Evolutionary conservation across 2,329 filamentous ascomycete genomes (phyloP).

Genomic region (Chrysoporthe puriensis): DNA sequence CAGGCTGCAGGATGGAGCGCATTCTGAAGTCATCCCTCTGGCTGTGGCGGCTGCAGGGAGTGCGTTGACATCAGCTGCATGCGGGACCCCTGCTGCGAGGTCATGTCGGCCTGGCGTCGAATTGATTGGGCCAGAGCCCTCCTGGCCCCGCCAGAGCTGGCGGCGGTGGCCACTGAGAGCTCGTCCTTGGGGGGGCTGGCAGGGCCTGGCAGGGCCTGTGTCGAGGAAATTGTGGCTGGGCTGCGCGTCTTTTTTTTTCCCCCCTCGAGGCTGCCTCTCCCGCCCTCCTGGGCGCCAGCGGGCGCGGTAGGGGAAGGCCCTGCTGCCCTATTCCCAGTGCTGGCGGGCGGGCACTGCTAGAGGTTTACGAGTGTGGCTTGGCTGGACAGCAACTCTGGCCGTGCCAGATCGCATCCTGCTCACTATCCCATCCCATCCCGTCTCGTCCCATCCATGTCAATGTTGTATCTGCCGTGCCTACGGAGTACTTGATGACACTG

Average conservation of each 20-base stretch:
- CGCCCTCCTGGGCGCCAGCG: no score
- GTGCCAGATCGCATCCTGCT: neutral
- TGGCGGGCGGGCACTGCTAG: neutral
- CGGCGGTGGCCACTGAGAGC: neutral
- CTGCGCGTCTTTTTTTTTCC: neutral
- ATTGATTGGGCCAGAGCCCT: slow-evolving; percentile 4
- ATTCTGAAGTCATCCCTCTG: neutral
- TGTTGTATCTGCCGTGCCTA: neutral
- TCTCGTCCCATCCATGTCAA: slow-evolving; percentile 1
- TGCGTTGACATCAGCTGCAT: slow-evolving; percentile 10
- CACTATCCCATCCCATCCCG: neutral
- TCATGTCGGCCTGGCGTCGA: slow-evolving; percentile 1
- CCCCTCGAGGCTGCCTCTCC: neutral
- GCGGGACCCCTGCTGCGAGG: slow-evolving; percentile 2
- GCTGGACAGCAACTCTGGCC: neutral
- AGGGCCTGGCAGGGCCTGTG: no score
- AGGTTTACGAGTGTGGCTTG: slow-evolving; percentile 7
- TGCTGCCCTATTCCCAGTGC: no score
- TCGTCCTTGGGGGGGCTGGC: neutral
- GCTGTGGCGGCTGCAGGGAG: slow-evolving; percentile 5
- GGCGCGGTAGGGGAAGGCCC: no score
- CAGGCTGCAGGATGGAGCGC: neutral
- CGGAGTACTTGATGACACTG: neutral
- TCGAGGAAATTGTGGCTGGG: slow-evolving; percentile 2
- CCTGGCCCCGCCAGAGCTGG: slow-evolving; percentile 8